Evolutionary conservation across 169 alveolate genomes (phyloP), one percentile per base, ranked within the genome.

Genomic region (Plasmodium relictum): DNA sequence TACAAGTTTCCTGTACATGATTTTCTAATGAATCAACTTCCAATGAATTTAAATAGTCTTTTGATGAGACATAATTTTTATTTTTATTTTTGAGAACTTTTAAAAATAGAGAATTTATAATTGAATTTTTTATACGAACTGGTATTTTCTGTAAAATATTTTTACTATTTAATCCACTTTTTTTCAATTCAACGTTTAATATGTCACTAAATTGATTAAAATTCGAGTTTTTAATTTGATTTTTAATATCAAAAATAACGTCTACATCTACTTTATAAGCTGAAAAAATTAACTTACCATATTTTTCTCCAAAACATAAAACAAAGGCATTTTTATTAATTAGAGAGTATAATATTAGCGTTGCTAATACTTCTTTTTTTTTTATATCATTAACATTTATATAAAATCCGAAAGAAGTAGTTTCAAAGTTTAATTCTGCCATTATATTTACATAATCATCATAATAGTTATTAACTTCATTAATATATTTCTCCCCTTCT

Each of bases 231-330:
- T 83, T 83, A 20, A 83, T 70, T 83, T 83, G 91, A 1, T 83
- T 83, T 41, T 39, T 68, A 54, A 70, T 83, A 68, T 83, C 91
- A 10, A 56, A 83, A 4, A 83, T 76, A 24, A 83, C 91, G 69
- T 83, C 91, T 5, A 83, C 91, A 37, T 83, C 91, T 18, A 83
- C 69, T 68, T 83, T 83, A 31, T 83, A 83, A 4, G 91, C 91
- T 39, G 91, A 83, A 4, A 83, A 83, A 26, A 83, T 70, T 58
- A 83, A 45, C 68, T 83, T 83, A 10, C 91, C 91, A 69, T 83
- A 83, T 44, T 83, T 66, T 56, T 83, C 91, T 6, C 65, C 37
- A 70, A 69, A 83, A 61, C 91, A 83, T 54, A 83, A 72, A 45
- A 70, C 91, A 62, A 83, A 83, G 7, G 91, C 68, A 48, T 83